phyloP scores from a whole-genome alignment of 1,284 basidiomycete genomes.

The Leccinum fallax region DNA sequence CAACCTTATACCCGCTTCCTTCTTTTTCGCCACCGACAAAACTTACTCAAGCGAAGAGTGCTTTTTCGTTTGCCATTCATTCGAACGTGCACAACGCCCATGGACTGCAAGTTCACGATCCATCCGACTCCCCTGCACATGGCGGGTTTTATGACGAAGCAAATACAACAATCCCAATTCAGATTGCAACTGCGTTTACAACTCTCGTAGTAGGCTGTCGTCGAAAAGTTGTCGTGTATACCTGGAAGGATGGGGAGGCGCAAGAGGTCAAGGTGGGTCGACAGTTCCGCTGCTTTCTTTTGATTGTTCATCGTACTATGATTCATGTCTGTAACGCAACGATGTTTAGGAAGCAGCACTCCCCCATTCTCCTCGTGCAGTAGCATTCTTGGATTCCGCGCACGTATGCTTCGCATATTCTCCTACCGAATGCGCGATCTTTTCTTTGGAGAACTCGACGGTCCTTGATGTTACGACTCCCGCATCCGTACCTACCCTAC shows the following conservation, averaged over 20 bases:
- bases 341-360: conserved; percentile 68
- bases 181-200: conserved; percentile 66
- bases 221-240: conserved; percentile 83
- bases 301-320: conserved; percentile 1
- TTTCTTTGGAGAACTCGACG: conserved; percentile 62
- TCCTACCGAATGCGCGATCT: conserved; percentile 74
- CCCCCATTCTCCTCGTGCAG: conserved; percentile 83
- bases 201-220: conserved; percentile 84
- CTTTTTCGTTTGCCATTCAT: conserved; percentile 79
- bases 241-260: conserved; percentile 85
- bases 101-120: conserved; percentile 13
- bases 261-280: conserved; percentile 68
- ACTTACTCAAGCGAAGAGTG: conserved; percentile 74
- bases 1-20: conserved; percentile 67
- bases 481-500: conserved; percentile 42
- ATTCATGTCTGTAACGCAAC: conserved; percentile 5
- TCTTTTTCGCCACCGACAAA: conserved; percentile 68
- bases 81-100: conserved; percentile 53
- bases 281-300: neutral
- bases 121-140: neutral
- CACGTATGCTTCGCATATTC: conserved; percentile 77
- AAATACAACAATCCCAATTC: conserved; percentile 30
- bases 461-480: conserved; percentile 58
- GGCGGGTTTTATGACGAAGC: conserved; percentile 33
- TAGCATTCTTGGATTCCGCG: conserved; percentile 67